A percentile compares a stretch with the other conserved stretches of the same genome.
Conservation (phyloP, 208 protist species). For the Wallacemonas sp. region DNA sequence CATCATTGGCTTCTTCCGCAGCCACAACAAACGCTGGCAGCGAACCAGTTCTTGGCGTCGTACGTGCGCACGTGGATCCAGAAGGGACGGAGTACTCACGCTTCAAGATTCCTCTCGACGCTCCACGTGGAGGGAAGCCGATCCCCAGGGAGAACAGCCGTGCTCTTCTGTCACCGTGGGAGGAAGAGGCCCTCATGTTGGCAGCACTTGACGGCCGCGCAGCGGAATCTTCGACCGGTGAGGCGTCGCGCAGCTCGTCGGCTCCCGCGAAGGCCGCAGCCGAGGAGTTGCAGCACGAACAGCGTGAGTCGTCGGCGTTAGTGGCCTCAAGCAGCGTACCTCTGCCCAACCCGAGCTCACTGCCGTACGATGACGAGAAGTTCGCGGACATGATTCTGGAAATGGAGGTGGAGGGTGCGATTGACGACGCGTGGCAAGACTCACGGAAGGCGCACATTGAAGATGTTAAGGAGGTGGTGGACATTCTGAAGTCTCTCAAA, state of each 20-base stretch:
- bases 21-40: neutral
- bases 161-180: slow-evolving; percentile 17
- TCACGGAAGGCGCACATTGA: slow-evolving; percentile 60
- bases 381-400: slow-evolving; percentile 85
- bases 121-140: neutral
- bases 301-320: neutral
- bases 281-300: too few species aligned
- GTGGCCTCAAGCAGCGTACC: neutral
- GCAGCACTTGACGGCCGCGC: neutral
- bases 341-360: slow-evolving; percentile 8
- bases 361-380: slow-evolving; percentile 85
- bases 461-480: slow-evolving; percentile 74
- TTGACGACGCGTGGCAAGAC: slow-evolving; percentile 89
- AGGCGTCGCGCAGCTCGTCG: too few species aligned
- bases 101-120: slow-evolving; percentile 46
- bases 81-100: slow-evolving; percentile 51
- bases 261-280: neutral
- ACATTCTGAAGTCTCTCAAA: slow-evolving; percentile 64
- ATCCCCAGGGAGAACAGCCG: slow-evolving; percentile 40
- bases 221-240: neutral
- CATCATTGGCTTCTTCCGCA: neutral
- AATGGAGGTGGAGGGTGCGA: slow-evolving; percentile 88
- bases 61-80: slow-evolving; percentile 17
- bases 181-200: slow-evolving; percentile 22
- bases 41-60: slow-evolving; percentile 35